These are phyloP conservation scores for Chenopodium suecicum DNA, from an alignment of 148 eudicot genomes.

Conservation along the genomic window DNA sequence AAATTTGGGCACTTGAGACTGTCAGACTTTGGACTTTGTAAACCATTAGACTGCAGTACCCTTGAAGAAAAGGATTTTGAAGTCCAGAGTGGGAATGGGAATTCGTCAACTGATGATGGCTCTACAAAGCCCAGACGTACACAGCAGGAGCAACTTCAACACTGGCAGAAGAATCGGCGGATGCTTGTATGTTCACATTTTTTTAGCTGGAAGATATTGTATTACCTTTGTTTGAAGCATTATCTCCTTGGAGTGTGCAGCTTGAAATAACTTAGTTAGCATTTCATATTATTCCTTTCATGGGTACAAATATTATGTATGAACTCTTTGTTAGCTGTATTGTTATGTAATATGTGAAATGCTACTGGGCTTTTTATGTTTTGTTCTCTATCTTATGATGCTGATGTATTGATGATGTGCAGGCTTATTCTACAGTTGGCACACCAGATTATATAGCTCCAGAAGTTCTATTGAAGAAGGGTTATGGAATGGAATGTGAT, in stretches of 20 bases:
- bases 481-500: slow-evolving; percentile 92
- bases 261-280: neutral
- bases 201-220: slow-evolving; percentile 2
- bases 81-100: slow-evolving; percentile 38
- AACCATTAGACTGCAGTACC: slow-evolving; percentile 88
- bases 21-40: slow-evolving; percentile 92
- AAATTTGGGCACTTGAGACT: slow-evolving; percentile 81
- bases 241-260: neutral
- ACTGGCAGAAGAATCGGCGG: slow-evolving; percentile 97
- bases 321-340: neutral
- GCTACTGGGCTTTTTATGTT: neutral
- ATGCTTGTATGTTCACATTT: slow-evolving; percentile 63
- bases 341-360: slow-evolving; percentile 8
- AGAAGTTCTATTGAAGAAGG: slow-evolving; percentile 90
- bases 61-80: slow-evolving; percentile 81
- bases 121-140: slow-evolving; percentile 76
- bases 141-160: slow-evolving; percentile 88
- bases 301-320: slow-evolving; percentile 1
- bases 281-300: neutral
- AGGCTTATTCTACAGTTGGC: slow-evolving; percentile 98
- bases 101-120: slow-evolving; percentile 45
- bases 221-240: neutral
- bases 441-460: slow-evolving; percentile 99
- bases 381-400: slow-evolving; percentile 16
- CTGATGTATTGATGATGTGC: slow-evolving; percentile 31